Percentiles rank a stretch among this genome's conserved stretches.
Conservation (phyloP, 2,329 filamentous ascomycete species). For the Furcasterigmium sp. region DNA sequence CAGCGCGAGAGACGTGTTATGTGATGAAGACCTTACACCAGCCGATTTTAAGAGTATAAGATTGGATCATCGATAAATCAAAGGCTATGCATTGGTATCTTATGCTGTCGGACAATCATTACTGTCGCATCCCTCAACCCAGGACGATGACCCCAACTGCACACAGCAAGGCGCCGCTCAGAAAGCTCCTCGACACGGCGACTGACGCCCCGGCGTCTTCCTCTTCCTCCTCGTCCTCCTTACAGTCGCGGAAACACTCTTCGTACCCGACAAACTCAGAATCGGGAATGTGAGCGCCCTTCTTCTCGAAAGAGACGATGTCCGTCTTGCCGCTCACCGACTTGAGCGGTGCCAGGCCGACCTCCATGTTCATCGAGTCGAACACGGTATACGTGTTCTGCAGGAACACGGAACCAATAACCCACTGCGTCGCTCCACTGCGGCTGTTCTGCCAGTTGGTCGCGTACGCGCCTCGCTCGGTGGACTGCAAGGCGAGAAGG, state of each 20-base stretch:
- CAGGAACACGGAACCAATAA: conserved; percentile 18
- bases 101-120: too few relatives aligned
- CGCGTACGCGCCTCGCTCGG: not conserved
- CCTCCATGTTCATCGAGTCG: conserved; percentile 22
- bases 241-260: not conserved
- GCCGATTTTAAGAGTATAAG: too few relatives aligned
- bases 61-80: too few relatives aligned
- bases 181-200: not conserved
- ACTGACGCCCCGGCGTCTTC: not conserved
- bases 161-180: too few relatives aligned
- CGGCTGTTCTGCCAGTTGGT: not conserved
- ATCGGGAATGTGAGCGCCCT: not conserved
- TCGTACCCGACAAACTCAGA: not conserved
- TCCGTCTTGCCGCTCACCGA: not conserved
- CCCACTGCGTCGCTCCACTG: conserved; percentile 4
- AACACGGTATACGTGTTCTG: conserved; percentile 26
- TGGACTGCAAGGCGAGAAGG: not conserved
- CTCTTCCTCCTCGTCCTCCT: not conserved
- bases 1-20: too few relatives aligned
- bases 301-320: not conserved
- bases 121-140: too few relatives aligned
- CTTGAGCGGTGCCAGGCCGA: conserved; percentile 19
- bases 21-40: too few relatives aligned
- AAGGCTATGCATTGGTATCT: too few relatives aligned
- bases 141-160: too few relatives aligned